Conservation (phyloP, 345 rosid genomes). For the Populus alba region DNA sequence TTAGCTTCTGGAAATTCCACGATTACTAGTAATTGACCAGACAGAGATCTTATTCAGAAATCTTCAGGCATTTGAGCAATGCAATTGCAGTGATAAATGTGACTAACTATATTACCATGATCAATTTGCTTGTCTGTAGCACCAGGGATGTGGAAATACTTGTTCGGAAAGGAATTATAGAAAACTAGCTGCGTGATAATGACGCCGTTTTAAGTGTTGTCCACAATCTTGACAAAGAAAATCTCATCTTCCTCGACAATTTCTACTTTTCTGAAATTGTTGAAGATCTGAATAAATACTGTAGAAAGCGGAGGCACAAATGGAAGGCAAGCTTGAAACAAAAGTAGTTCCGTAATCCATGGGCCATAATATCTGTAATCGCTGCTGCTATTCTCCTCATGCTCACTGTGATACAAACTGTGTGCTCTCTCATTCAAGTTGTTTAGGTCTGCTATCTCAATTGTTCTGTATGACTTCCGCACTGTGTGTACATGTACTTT, state of each 20-base stretch:
- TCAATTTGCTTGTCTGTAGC: no score
- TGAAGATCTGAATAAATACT: neutral
- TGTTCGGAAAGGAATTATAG: neutral
- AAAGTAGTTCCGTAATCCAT: constrained; percentile 20
- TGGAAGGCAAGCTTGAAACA: constrained; percentile 19
- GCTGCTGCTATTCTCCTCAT: constrained; percentile 11
- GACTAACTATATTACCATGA: no score
- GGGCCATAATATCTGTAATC: constrained; percentile 14
- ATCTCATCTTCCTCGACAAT: no score
- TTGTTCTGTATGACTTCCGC: no score
- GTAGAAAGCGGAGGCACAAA: constrained; percentile 3
- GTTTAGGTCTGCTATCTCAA: no score
- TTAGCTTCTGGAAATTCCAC: neutral
- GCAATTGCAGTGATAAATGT: no score
- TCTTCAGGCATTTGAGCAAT: no score
- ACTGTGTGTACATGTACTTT: no score
- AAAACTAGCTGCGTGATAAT: neutral
- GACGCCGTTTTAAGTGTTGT: neutral
- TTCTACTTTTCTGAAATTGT: no score
- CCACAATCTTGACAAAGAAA: no score
- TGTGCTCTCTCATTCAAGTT: constrained; percentile 8
- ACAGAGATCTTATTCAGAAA: neutral
- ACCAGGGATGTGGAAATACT: neutral
- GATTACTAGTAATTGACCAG: neutral
- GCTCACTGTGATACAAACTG: constrained; percentile 13